Base-by-base conservation (phyloP, 805 yeast genomes). In the Starmerella gropengiesseri region DNA sequence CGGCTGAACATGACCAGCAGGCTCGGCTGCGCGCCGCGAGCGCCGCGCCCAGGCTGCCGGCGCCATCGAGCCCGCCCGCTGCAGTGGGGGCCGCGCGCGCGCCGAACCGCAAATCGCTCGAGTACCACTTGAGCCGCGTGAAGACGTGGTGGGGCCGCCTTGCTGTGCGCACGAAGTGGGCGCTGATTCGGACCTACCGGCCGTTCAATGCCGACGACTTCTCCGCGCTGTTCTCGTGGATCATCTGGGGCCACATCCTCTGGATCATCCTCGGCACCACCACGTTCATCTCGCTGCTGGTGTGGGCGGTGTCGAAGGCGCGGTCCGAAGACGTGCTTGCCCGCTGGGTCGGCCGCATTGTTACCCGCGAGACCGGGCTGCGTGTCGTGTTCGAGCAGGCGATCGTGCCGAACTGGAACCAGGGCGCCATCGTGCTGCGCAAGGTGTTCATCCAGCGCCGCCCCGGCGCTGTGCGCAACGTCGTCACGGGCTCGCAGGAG, bases 201-300 rank as follows among this genome's bases (percentile, higher is more conserved):
- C 95, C 95, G 1, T 83, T 84, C 64, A 87, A 81, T 58, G 74
- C 82, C n/a, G 97, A 91, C 61, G 96, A 89, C 55, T 72, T 86
- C 43, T 74, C 85, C 27, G 97, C 97, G 3, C 69, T 91, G 48
- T 75, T 89, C 45, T 82, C 95, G 6, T 87, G 97, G 95, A 65
- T 91, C 22, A 72, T 91, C 37, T 78, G 91, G 58, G 93, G 95
- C 3, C 89, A 91, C 56, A 78, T 81, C 2, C 60, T 84, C 7
- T 67, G 93, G 63, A 70, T 91, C 41, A 64, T 85, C 17, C 62
- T 87, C 20, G 96, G 89, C 8, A 89, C 98, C 9, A 91, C 99
- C 1, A 85, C 97, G 1, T 89, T 89, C 58, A 74, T 84, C 21
- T 86, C 96, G 5, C 58, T 86, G 34, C 68, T 87, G 1, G 69